Conservation (phyloP, 257 asterid species). For the Verbascum thapsus region DNA sequence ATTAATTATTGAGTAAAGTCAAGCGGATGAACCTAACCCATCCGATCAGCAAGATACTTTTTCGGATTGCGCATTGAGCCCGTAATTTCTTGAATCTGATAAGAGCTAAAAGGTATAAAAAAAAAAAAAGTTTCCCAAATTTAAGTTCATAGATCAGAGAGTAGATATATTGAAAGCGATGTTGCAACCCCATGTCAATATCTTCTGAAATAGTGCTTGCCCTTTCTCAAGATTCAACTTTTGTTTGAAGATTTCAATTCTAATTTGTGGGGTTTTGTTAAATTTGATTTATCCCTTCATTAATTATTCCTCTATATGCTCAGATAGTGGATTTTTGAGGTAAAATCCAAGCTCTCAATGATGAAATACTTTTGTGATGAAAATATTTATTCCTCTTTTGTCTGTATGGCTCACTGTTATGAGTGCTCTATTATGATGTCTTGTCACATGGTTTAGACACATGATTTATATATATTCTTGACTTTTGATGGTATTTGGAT, state of each 20-base stretch:
- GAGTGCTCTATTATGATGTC: not conserved
- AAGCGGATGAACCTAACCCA: slow-evolving; percentile 8
- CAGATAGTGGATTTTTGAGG: slow-evolving; percentile 26
- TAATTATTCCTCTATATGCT: slow-evolving; percentile 13
- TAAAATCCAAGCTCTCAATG: slow-evolving; percentile 24
- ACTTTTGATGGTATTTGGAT: slow-evolving; percentile 6
- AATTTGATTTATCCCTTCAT: no score
- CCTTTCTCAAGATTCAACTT: slow-evolving; percentile 1
- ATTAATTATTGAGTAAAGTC: slow-evolving; percentile 13
- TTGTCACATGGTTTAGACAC: not conserved
- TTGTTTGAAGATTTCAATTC: slow-evolving; percentile 1
- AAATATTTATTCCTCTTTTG: not conserved
- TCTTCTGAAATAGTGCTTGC: not conserved
- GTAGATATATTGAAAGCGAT: not conserved
- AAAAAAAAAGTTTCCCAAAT: no score
- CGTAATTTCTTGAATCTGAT: not conserved
- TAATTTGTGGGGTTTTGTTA: slow-evolving; percentile 18
- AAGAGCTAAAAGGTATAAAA: no score
- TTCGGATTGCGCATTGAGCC: slow-evolving; percentile 39
- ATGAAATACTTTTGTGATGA: not conserved
- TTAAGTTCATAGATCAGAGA: not conserved
- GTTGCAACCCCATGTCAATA: not conserved
- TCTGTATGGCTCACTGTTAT: not conserved
- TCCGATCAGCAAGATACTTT: slow-evolving; percentile 10
- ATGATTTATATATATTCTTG: not conserved